Evolutionary conservation across 495 filamentous ascomycete genomes (phyloP).

Genomic region (Talaromyces borbonicus): DNA sequence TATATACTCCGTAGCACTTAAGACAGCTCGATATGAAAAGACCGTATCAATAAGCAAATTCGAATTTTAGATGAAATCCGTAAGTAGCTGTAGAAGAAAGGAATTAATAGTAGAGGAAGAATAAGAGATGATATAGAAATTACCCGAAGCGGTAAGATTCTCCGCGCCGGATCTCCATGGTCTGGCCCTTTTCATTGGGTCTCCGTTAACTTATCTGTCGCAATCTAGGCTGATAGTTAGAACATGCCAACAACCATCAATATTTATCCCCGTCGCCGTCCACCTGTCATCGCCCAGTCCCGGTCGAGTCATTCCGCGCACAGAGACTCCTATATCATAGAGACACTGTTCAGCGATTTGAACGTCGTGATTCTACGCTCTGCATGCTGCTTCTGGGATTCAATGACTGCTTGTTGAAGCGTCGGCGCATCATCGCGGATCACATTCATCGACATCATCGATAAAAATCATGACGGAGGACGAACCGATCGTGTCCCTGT

Average conservation of each 20-base stretch:
- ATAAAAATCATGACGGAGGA: background rate
- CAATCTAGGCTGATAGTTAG: conserved; percentile 1
- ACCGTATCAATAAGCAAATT: no score
- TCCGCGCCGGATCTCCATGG: background rate
- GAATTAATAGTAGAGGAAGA: no score
- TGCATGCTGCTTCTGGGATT: background rate
- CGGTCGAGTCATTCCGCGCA: background rate
- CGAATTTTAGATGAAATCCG: no score
- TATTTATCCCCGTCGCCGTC: no score
- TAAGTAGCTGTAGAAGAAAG: no score
- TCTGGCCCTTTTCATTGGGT: background rate
- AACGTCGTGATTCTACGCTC: no score
- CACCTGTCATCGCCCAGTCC: background rate
- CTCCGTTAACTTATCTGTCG: conserved; percentile 3
- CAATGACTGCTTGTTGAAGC: background rate
- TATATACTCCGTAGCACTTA: background rate
- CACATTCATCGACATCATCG: conserved; percentile 2
- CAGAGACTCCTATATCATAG: no score
- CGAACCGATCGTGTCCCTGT: background rate
- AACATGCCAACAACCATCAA: background rate
- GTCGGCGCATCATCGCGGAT: background rate
- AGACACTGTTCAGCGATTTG: background rate
- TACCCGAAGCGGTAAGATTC: background rate
- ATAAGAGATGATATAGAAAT: no score
- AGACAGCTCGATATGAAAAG: background rate